Conservation (phyloP, 495 filamentous ascomycete species). For the Aspergillus heteromorphus region DNA sequence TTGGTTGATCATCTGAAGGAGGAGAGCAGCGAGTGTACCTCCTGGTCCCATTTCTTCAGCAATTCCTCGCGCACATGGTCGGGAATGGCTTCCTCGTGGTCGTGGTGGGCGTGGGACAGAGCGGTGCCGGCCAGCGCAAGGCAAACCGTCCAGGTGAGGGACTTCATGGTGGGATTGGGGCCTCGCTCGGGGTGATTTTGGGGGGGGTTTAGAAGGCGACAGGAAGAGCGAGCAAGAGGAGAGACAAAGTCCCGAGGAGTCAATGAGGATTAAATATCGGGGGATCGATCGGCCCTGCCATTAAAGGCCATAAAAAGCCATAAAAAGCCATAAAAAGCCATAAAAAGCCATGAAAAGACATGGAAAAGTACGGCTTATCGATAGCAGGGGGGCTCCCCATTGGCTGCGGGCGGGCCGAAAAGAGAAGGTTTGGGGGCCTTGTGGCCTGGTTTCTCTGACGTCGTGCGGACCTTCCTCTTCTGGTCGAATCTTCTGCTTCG, state of each 20-base stretch:
- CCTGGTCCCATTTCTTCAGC: slow-evolving; percentile 49
- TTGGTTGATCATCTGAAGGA: slow-evolving; percentile 1
- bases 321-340: no score
- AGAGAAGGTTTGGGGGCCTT: slow-evolving; percentile 8
- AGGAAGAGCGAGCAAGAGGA: slow-evolving; percentile 4
- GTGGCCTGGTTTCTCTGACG: slow-evolving; percentile 17
- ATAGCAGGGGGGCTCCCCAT: slow-evolving; percentile 2
- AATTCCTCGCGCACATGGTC: slow-evolving; percentile 41
- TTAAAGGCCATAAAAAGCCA: neutral
- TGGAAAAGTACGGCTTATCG: slow-evolving; percentile 11
- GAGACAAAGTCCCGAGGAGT: slow-evolving; percentile 17
- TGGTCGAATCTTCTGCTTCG: slow-evolving; percentile 18
- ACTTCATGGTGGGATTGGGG: slow-evolving; percentile 17
- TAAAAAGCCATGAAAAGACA: no score
- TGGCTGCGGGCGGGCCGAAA: slow-evolving; percentile 1
- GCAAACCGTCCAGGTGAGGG: slow-evolving; percentile 16
- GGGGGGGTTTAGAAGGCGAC: slow-evolving; percentile 8
- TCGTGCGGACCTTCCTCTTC: slow-evolving; percentile 48
- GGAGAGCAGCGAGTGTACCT: slow-evolving; percentile 26
- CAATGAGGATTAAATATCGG: neutral
- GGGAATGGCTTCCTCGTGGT: slow-evolving; percentile 34
- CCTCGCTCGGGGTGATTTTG: slow-evolving; percentile 17
- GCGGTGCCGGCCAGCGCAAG: slow-evolving; percentile 35
- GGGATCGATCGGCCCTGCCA: neutral
- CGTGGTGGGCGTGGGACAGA: slow-evolving; percentile 34